A percentile compares a stretch with the other conserved stretches of the same genome.
These are phyloP conservation scores for Penicillium sp. DNA, from an alignment of 2,329 filamentous ascomycete genomes.

Conservation along the genomic window DNA sequence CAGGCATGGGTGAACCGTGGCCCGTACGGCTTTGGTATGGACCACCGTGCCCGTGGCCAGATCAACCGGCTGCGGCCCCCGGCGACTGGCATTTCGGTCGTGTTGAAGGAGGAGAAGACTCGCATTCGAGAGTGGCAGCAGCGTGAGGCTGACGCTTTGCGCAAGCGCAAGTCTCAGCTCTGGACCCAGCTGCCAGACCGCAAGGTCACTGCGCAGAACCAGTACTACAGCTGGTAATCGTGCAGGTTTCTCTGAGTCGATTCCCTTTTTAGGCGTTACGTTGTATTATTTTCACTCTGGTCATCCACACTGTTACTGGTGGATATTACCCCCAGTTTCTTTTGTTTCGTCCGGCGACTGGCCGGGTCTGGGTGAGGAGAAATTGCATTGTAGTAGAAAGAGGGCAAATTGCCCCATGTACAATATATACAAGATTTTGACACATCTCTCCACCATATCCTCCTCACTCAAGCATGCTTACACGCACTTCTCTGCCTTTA, in stretches of 20 bases:
- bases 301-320: too few species aligned
- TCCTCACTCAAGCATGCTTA: constrained; percentile 5
- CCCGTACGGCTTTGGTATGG: constrained; percentile 60
- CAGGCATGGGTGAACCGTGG: constrained; percentile 91
- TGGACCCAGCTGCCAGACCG: constrained; percentile 90
- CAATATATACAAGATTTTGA: constrained; percentile 23
- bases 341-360: constrained; percentile 4
- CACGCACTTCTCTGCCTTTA: constrained; percentile 43
- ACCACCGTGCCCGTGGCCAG: constrained; percentile 75
- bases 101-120: constrained; percentile 93
- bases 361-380: constrained; percentile 2
- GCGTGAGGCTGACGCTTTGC: constrained; percentile 73
- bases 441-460: constrained; percentile 11
- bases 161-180: constrained; percentile 71
- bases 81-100: constrained; percentile 72
- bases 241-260: constrained; percentile 6
- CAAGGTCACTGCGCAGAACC: constrained; percentile 78
- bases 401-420: constrained; percentile 20
- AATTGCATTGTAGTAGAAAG: constrained; percentile 16
- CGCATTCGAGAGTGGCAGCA: constrained; percentile 79
- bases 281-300: constrained; percentile 32
- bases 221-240: constrained; percentile 85
- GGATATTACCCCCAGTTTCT: constrained; percentile 14
- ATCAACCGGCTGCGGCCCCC: constrained; percentile 70
- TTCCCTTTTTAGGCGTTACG: constrained; percentile 29